Conservation (phyloP, 352 stramenopile species). For the Globisporangium yorkense region DNA sequence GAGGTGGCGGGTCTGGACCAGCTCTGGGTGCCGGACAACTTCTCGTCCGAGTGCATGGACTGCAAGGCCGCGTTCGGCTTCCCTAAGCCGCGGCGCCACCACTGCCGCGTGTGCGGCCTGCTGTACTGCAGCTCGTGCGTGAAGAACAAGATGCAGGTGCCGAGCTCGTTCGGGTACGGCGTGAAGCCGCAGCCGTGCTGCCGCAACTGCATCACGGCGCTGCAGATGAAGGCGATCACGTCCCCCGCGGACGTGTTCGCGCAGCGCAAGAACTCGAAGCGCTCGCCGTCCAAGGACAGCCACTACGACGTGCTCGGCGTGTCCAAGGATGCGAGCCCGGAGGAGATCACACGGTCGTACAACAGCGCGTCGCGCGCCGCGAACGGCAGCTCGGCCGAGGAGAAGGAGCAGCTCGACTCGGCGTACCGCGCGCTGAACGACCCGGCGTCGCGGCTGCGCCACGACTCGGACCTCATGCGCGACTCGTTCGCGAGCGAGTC, state of each 20-base stretch:
- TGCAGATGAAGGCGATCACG: slow-evolving; percentile 85
- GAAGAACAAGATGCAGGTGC: slow-evolving; percentile 81
- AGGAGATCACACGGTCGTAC: slow-evolving; percentile 77
- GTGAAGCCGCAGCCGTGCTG: slow-evolving; percentile 72
- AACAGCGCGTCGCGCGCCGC: slow-evolving; percentile 64
- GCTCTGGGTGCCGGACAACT: slow-evolving; percentile 86
- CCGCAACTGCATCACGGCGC: slow-evolving; percentile 71
- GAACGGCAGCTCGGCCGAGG: slow-evolving; percentile 53
- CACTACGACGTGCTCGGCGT: slow-evolving; percentile 74
- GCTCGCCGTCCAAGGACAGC: slow-evolving; percentile 34
- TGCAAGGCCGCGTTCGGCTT: slow-evolving; percentile 81
- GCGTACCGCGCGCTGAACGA: slow-evolving; percentile 74
- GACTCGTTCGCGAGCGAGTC: slow-evolving; percentile 38
- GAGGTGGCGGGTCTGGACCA: slow-evolving; percentile 75
- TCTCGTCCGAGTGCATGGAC: slow-evolving; percentile 85
- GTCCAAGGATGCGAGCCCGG: slow-evolving; percentile 50
- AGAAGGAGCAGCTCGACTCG: slow-evolving; percentile 74
- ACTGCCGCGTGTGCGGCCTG: slow-evolving; percentile 80
- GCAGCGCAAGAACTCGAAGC: slow-evolving; percentile 58
- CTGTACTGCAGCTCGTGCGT: slow-evolving; percentile 80
- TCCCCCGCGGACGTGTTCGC: slow-evolving; percentile 82
- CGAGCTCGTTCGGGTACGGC: slow-evolving; percentile 75
- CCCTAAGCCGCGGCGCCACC: slow-evolving; percentile 73
- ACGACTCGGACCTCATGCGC: slow-evolving; percentile 55
- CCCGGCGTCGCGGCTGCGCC: slow-evolving; percentile 35